Conservation (phyloP, 2,329 filamentous ascomycete species). For the Penicillium sp. region DNA sequence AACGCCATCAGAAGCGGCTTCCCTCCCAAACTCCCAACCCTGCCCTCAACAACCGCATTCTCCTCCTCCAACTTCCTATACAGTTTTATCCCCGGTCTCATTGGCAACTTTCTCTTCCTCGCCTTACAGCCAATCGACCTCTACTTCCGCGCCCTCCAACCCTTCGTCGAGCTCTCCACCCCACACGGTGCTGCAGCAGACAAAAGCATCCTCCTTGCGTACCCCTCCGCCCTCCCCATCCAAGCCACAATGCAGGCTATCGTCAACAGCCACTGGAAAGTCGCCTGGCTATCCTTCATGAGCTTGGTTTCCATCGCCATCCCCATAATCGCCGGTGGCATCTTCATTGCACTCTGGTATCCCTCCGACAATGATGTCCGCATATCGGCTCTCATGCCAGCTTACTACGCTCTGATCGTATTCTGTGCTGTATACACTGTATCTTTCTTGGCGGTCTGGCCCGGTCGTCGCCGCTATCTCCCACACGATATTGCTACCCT, state of each 20-base stretch:
- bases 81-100: constrained; percentile 61
- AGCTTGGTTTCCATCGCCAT: constrained; percentile 54
- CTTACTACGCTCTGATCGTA: constrained; percentile 71
- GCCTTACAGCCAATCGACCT: constrained; percentile 61
- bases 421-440: constrained; percentile 70
- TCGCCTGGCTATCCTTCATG: constrained; percentile 58
- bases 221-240: constrained; percentile 56
- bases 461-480: constrained; percentile 62
- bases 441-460: constrained; percentile 64
- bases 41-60: constrained; percentile 66
- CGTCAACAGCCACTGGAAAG: constrained; percentile 58
- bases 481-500: constrained; percentile 73
- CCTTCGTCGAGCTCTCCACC: constrained; percentile 57
- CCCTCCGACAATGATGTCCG: constrained; percentile 44
- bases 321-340: constrained; percentile 61
- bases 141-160: constrained; percentile 60
- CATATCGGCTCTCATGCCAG: constrained; percentile 72
- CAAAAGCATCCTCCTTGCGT: constrained; percentile 57
- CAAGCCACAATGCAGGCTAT: constrained; percentile 55
- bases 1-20: constrained; percentile 69
- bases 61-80: constrained; percentile 88
- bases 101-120: constrained; percentile 62
- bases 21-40: constrained; percentile 64
- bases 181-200: constrained; percentile 56
- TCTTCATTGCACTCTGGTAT: constrained; percentile 65